Evolutionary conservation across 495 filamentous ascomycete species (phyloP).

Genomic region (Podospora didyma): DNA sequence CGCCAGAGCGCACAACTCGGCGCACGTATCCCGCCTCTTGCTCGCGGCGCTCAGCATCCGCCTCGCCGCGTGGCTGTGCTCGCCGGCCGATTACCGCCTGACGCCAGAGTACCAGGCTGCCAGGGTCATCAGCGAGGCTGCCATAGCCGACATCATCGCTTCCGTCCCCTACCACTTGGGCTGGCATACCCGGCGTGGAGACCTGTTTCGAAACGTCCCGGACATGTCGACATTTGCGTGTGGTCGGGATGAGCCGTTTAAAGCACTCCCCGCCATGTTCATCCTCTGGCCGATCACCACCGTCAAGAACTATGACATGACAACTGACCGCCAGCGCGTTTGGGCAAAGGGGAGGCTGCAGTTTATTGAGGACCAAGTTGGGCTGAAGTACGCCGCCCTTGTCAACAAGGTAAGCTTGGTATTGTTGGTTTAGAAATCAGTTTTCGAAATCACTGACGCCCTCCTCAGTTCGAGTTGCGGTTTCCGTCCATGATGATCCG

Average conservation of each 20-base stretch:
- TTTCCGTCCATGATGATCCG: slow-evolving; percentile 48
- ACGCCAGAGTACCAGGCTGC: slow-evolving; percentile 47
- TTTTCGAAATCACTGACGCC: no score
- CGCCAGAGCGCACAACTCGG: slow-evolving; percentile 42
- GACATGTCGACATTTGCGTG: slow-evolving; percentile 31
- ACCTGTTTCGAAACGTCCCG: slow-evolving; percentile 10
- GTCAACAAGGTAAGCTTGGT: slow-evolving; percentile 28
- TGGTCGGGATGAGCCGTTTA: slow-evolving; percentile 33
- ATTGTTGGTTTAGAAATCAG: no score
- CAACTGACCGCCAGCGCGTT: slow-evolving; percentile 41
- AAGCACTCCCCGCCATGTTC: slow-evolving; percentile 45
- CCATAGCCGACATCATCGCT: slow-evolving; percentile 46
- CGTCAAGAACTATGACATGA: slow-evolving; percentile 37
- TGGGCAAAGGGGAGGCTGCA: slow-evolving; percentile 40
- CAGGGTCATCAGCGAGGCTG: slow-evolving; percentile 33
- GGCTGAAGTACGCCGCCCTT: slow-evolving; percentile 42
- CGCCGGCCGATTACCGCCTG: slow-evolving; percentile 47
- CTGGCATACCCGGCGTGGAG: slow-evolving; percentile 34
- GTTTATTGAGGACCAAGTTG: slow-evolving; percentile 38
- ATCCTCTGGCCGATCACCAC: slow-evolving; percentile 30
- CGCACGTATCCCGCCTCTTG: slow-evolving; percentile 37
- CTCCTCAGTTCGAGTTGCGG: slow-evolving; percentile 35
- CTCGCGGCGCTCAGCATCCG: slow-evolving; percentile 41
- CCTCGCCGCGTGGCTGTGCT: slow-evolving; percentile 43
- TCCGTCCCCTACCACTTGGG: slow-evolving; percentile 51